Evolutionary conservation across 495 filamentous ascomycete genomes (phyloP), one percentile per base, ranked within the genome.

Genomic region (Aspergillus conjunctus): DNA sequence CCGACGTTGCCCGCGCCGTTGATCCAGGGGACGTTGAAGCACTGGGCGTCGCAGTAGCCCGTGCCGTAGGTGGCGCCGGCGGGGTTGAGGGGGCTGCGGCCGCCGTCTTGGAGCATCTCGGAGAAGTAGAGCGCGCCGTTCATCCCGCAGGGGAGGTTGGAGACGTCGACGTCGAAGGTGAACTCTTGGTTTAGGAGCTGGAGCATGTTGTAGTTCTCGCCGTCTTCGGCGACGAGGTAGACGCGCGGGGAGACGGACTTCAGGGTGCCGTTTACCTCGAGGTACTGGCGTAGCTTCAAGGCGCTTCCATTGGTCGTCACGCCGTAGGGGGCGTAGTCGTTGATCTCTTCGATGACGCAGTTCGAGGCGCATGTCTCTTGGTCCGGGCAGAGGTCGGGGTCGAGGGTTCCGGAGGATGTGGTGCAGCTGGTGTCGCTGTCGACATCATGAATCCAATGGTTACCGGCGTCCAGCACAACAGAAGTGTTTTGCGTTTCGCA

Each of bases 11-110:
- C 79, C 15, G 80, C 68, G 30, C 86, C 85, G 63, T 87, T 85
- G 56, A 87, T 80, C 67, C 82, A 88, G 12, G 82, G 72, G 18
- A 70, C 68, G 17, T 75, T 71, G 41, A 75, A 79, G 70, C 88
- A 90, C 64, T 90, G 87, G 7, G 85, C 81, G 66, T 89, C 87
- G 67, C 88, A 91, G 75, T 91, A 90, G 0, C 87, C 87, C 31
- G 85, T 85, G 14, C 87, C 87, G 71, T 88, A 89, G 14, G 76
- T 68, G 12, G 86, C 85, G 31, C 87, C 86, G 4, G 83, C 85
- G 22, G 81, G 75, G 72, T 88, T 89, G 41, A 82, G 67, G 12
- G 72, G 67, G 66, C 73, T 79, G 61, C 80, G 70, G 30, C 85
- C 83, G 51, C 87, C 86, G 31, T 81, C 75, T 3, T 64, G 61